Base-by-base conservation (phyloP, 306 rosid genomes). In the Quercus berberidifolia region DNA sequence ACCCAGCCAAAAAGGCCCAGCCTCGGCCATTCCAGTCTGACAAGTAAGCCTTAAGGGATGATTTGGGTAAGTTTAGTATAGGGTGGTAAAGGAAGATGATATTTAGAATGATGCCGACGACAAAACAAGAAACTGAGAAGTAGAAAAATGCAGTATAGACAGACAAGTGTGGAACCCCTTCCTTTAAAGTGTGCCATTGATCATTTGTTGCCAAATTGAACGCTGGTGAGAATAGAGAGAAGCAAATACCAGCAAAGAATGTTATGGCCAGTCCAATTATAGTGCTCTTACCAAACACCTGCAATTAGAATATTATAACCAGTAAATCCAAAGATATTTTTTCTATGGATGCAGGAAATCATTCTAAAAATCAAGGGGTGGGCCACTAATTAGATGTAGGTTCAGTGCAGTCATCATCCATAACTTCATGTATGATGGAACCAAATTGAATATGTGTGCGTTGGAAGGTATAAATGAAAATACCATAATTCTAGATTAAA, bases 141-240 rank as follows among this genome's bases (percentile, higher is more conserved):
- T 95, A 90, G 85, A 95, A 95, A 79, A 95, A 95, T 63, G 98
- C 91, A 0, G 97, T 90, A 7, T 91, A 95, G 76, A 95, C 98
- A 49, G 74, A 85, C 88, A 95, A 79, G 84, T 87, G 96, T 30
- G 99, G 94, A 74, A 93, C 91, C 83, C 97, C 96, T 35, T 87
- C 56, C 51, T 87, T 79, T 31, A 95, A 71, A 26, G 91, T 86
- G 63, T 90, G 77, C 99, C 99, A 95, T 56, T 95, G 98, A 63
- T 95, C 99, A 83, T 95, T 95, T 76, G 99, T 90, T 69, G 99
- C 98, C 65, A 95, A 71, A 73, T 95, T 95, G 89, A 95, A 90
- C 78, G 98, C 97, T 4, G 99, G 99, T 28, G 97, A 90, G 84
- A 95, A 95, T 72, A 95, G 58, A 30, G 99, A 95, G 80, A 95